These are phyloP conservation scores for Geosmithia putterillii DNA, from an alignment of 2,329 filamentous ascomycete species.

Conservation along the genomic window DNA sequence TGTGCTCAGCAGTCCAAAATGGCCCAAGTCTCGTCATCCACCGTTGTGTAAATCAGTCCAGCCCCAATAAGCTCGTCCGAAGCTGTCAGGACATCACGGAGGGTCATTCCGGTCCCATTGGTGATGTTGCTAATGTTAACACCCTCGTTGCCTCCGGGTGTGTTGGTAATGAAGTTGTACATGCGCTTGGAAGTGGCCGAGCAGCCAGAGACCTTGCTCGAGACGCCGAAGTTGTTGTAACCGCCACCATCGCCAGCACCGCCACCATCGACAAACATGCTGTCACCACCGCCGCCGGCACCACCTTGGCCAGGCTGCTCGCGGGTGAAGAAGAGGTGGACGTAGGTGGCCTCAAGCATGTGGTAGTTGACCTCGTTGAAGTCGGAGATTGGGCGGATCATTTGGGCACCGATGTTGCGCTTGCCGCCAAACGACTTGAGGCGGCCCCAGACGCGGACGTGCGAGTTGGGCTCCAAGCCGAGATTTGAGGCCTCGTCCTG, in stretches of 20 bases:
- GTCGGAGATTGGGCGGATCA: conserved; percentile 71
- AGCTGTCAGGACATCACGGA: conserved; percentile 61
- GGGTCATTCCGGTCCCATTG: conserved; percentile 48
- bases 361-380: conserved; percentile 92
- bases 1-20: conserved; percentile 53
- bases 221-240: conserved; percentile 6
- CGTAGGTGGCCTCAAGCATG: conserved; percentile 76
- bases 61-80: conserved; percentile 66
- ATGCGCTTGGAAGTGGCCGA: conserved; percentile 53
- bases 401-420: conserved; percentile 67
- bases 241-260: conserved; percentile 21
- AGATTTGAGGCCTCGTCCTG: conserved; percentile 29
- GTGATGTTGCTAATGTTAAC: conserved; percentile 71
- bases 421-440: conserved; percentile 78
- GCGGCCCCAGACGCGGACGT: conserved; percentile 77
- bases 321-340: conserved; percentile 73
- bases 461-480: conserved; percentile 58
- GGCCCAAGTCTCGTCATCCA: conserved; percentile 89
- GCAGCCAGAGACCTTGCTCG: conserved; percentile 31
- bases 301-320: conserved; percentile 39
- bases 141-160: conserved; percentile 67
- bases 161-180: conserved; percentile 54
- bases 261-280: conserved; percentile 45
- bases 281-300: conserved; percentile 26
- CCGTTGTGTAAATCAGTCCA: conserved; percentile 77